Evolutionary conservation across 352 stramenopile species (phyloP).

Genomic region (Pythium grandisporangium): DNA sequence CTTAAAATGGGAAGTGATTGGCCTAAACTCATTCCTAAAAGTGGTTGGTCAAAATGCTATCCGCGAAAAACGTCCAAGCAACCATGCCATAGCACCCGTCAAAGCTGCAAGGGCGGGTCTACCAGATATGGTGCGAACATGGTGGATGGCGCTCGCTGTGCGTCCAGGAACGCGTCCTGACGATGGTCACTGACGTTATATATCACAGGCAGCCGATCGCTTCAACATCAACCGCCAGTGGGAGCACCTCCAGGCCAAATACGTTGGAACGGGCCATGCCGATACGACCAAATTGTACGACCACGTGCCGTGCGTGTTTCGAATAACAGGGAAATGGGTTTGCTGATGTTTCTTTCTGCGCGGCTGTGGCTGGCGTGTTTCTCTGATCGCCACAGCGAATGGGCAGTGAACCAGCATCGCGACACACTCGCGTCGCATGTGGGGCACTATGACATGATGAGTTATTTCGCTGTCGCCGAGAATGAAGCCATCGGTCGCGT

Average conservation of each 20-base stretch:
- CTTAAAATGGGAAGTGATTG: too few relatives aligned
- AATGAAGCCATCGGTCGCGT: constrained; percentile 95
- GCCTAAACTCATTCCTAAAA: too few relatives aligned
- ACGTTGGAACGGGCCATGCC: constrained; percentile 93
- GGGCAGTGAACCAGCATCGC: constrained; percentile 97
- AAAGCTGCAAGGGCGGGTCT: too few relatives aligned
- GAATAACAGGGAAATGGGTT: too few relatives aligned
- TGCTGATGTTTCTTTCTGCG: too few relatives aligned
- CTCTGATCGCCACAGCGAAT: constrained; percentile 72
- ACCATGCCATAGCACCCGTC: too few relatives aligned
- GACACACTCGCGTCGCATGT: constrained; percentile 97
- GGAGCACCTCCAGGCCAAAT: constrained; percentile 93
- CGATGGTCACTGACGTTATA: too few relatives aligned
- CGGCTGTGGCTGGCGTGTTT: background rate
- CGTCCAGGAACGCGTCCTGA: too few relatives aligned
- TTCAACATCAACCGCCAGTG: constrained; percentile 92
- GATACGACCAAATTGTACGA: constrained; percentile 96
- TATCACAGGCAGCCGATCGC: constrained; percentile 72
- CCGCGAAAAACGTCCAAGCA: too few relatives aligned
- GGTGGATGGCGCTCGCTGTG: too few relatives aligned
- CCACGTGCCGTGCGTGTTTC: constrained; percentile 4
- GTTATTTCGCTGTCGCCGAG: constrained; percentile 96
- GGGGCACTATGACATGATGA: constrained; percentile 96
- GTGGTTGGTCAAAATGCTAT: too few relatives aligned
- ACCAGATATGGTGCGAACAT: too few relatives aligned